phyloP scores from a whole-genome alignment of 2,329 filamentous ascomycete species.

The Botrytis byssoidea region DNA sequence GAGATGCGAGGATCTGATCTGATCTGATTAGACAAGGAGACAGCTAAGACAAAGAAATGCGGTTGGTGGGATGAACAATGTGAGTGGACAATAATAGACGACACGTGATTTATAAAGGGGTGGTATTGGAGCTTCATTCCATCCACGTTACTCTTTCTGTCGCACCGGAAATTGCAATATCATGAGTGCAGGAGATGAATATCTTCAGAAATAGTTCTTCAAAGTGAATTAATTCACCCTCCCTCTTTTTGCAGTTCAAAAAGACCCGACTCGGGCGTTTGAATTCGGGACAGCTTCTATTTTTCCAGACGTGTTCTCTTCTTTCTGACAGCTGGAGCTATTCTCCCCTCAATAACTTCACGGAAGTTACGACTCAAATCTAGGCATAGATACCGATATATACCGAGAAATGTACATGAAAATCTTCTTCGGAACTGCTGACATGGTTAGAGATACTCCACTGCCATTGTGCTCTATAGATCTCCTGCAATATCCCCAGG shows the following conservation, averaged over 20 bases:
- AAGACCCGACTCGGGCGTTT: background rate
- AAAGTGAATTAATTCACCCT: too few relatives aligned
- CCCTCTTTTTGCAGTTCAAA: background rate
- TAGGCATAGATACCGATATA: background rate
- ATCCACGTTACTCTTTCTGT: background rate
- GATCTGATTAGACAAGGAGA: background rate
- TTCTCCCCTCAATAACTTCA: background rate
- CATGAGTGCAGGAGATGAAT: rapidly evolving
- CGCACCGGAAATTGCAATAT: background rate
- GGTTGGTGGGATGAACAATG: background rate
- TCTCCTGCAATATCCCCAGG: background rate
- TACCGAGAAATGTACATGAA: background rate
- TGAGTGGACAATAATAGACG: background rate
- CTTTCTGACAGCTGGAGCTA: background rate
- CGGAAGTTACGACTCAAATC: background rate
- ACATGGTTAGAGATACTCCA: background rate
- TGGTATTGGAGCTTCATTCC: background rate
- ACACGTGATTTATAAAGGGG: background rate
- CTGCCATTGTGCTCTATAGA: background rate
- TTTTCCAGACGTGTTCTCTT: background rate
- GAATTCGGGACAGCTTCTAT: background rate
- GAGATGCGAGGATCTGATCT: background rate
- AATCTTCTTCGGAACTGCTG: background rate
- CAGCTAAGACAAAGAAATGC: background rate
- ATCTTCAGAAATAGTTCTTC: background rate